These are phyloP conservation scores for Venturia effusa DNA, from an alignment of 2,329 filamentous ascomycete genomes.

Conservation along the genomic window DNA sequence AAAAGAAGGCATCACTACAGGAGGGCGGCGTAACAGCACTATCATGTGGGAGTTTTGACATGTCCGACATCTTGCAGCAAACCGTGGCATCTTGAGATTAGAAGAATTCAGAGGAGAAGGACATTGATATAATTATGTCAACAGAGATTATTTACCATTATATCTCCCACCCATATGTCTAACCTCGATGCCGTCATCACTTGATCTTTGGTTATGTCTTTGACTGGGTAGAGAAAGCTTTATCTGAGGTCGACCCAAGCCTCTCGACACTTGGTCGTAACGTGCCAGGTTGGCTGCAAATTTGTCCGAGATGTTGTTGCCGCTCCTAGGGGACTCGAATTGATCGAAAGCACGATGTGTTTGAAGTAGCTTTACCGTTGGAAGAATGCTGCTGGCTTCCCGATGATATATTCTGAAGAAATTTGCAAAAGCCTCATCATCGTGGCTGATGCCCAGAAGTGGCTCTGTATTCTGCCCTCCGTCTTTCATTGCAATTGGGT, in stretches of 20 bases:
- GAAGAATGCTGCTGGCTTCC: too few species aligned
- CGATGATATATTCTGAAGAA: not conserved
- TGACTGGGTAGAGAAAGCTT: too few species aligned
- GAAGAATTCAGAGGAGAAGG: not conserved
- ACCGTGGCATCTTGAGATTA: not conserved
- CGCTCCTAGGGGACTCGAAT: too few species aligned
- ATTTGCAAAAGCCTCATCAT: not conserved
- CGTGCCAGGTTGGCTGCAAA: too few species aligned
- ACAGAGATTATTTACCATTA: not conserved
- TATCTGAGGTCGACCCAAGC: too few species aligned
- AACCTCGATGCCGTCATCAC: too few species aligned
- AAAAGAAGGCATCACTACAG: not conserved
- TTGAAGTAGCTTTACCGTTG: too few species aligned
- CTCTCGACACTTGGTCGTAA: too few species aligned
- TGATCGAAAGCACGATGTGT: too few species aligned
- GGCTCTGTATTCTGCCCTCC: not conserved
- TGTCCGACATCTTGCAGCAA: not conserved
- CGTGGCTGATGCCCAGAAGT: not conserved
- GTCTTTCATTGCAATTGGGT: not conserved
- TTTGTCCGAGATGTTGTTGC: too few species aligned
- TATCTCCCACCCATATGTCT: not conserved
- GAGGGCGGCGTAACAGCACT: not conserved
- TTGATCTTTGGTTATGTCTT: too few species aligned
- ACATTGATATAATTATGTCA: not conserved
- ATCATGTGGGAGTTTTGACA: not conserved